Base-by-base conservation (phyloP, 2,329 filamentous ascomycete genomes). In the Cordyceps javanica region DNA sequence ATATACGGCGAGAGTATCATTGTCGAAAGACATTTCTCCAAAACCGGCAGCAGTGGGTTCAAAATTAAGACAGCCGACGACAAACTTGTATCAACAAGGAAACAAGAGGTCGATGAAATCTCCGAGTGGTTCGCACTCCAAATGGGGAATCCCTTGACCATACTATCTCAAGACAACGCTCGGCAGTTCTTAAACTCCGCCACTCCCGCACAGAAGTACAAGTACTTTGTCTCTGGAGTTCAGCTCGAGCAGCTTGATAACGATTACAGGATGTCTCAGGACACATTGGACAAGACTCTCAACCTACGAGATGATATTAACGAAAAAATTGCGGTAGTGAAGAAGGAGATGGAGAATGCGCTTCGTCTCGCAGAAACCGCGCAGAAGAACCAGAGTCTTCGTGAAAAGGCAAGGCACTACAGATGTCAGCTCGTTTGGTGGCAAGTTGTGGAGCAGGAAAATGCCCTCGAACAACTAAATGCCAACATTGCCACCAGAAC, bases 121-220 rank as follows among this genome's bases (percentile, higher is more conserved):
- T 87, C 91, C 42, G 94, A 99, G 70, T 95, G 90, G 69, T 97
- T 91, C 69, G 90, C 88, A 42, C 77, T 99, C 42, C 93, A 97
- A 70, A 91, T 99, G 58, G 93, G 97, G 68, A 99, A 99, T 65
- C 94, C 94, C 0, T 87, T 99, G 76, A 97, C 95, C 60, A 89
- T 97, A 7, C 79, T 99, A 19, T 96, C 92, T 0, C 94, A 99
- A 71, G 94, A 99, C 69, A 91, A 92, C 72, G 94, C 94, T 11
- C 86, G 94, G 11, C 89, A 96, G 59, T 99, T 99, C 66, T 80
- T 99, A 44, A 96, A 93, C 67, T 83, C 87, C 36, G 93, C 94
- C 13, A 89, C 85, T 2, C 83, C 91, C 0, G 76, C 82, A 3
- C 86, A 93, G 60, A 99, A 99, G 70, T 99, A 97, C 78, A 94